Base-by-base conservation (phyloP, 2,329 filamentous ascomycete genomes). In the Polytolypa hystricis region DNA sequence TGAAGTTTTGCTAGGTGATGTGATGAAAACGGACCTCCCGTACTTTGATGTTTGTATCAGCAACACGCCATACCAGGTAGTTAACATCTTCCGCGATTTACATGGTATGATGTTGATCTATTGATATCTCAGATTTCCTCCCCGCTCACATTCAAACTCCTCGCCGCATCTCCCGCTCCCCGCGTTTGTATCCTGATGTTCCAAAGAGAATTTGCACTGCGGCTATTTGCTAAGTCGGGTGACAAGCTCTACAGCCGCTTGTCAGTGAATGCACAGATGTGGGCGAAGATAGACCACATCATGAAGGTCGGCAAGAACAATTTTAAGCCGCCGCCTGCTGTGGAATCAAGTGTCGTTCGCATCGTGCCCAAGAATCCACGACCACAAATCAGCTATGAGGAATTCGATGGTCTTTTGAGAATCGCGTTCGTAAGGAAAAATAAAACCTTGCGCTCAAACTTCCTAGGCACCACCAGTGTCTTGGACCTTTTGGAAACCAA, bases 281-380 rank as follows among this genome's bases (percentile, higher is more conserved):
- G 83, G 76, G 76, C 80, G 6, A 79, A 77, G 50, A 76, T 81
- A 30, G 60, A 65, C 41, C 65, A 73, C 47, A 77, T 93, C 48
- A 84, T 93, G 79, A 94, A 94, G 65, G 89, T 96, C 30, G 86
- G 87, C 46, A 83, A 81, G 62, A 91, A 93, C 62, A 96, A 96
- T 66, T 98, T 96, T 72, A 85, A 84, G 43, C 91, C 91, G 0
- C 89, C 91, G 1, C 91, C 91, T 6, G 76, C 85, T 53, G 91
- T 98, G 40, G 91, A 98, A 61, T 84, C 78, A 5, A 87, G 81
- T 40, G 87, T 95, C 5, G 86, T 95, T 32, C 74, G 87, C 42
- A 81, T 95, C 47, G 84, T 89, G 54, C 86, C 86, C 15, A 93
- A 95, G 65, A 71, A 74, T 25, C 86, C 86, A 8, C 68, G 85